These are phyloP conservation scores for Testicularia cyperi DNA, from an alignment of 1,284 basidiomycete species.

Conservation along the genomic window DNA sequence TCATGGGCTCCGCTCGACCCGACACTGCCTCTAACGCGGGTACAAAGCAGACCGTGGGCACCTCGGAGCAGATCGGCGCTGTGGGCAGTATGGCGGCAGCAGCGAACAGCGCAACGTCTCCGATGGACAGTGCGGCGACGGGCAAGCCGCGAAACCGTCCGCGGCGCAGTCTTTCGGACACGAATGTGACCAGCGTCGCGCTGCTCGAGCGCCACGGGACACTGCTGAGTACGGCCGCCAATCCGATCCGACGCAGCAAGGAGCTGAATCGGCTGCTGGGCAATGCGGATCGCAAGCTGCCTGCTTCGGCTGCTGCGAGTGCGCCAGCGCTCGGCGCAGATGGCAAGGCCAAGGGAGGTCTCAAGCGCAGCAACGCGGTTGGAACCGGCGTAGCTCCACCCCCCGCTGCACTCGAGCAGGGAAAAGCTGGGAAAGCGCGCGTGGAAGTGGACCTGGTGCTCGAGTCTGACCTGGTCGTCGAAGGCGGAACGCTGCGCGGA, in stretches of 20 bases:
- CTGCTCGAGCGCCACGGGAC: slow-evolving; percentile 45
- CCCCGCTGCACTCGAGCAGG: slow-evolving; percentile 49
- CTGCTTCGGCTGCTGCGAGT: slow-evolving; percentile 19
- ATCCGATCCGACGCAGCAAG: slow-evolving; percentile 42
- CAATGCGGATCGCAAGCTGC: slow-evolving; percentile 36
- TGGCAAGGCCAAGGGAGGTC: slow-evolving; percentile 2
- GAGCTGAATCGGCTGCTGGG: slow-evolving; percentile 48
- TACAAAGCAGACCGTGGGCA: too few species aligned
- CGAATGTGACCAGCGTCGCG: slow-evolving; percentile 9
- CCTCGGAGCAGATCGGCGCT: too few species aligned
- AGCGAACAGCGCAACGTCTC: too few species aligned
- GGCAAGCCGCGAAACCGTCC: slow-evolving; percentile 20
- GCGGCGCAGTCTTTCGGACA: slow-evolving; percentile 24
- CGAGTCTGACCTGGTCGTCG: slow-evolving; percentile 75
- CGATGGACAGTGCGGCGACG: too few species aligned
- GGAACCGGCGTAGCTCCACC: slow-evolving; percentile 11
- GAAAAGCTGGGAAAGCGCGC: slow-evolving; percentile 65
- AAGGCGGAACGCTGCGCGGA: slow-evolving; percentile 77
- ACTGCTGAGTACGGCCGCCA: slow-evolving; percentile 39
- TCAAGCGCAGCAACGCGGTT: slow-evolving; percentile 22
- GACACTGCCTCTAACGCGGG: too few species aligned
- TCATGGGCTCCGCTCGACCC: slow-evolving; percentile 27
- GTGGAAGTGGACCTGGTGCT: slow-evolving; percentile 82
- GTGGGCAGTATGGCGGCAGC: too few species aligned
- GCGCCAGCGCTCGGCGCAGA: slow-evolving; percentile 3